Percentiles rank a stretch among this genome's conserved stretches.
These are phyloP conservation scores for Wickerhamomyces sp. DNA, from an alignment of 1,139 yeast species.

Conservation along the genomic window DNA sequence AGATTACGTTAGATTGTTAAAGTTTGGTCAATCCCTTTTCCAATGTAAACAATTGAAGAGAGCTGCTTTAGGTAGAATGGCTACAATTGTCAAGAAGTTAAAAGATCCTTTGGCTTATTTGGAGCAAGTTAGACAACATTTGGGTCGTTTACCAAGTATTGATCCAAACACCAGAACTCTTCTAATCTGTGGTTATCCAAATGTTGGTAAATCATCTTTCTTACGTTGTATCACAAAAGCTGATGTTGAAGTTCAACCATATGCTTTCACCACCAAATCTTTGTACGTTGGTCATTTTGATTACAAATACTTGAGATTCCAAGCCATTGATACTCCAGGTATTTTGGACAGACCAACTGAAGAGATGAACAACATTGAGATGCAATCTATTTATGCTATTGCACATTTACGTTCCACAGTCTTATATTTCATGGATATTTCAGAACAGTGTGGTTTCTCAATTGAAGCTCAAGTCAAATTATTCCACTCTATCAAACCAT, in stretches of 20 bases:
- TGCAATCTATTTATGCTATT: constrained; percentile 98
- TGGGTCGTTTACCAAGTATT: constrained; percentile 96
- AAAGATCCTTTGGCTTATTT: constrained; percentile 90
- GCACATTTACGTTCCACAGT: constrained; percentile 97
- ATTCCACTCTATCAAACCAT: constrained; percentile 93
- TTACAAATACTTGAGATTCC: constrained; percentile 94
- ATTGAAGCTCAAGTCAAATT: constrained; percentile 96
- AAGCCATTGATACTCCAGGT: constrained; percentile 99
- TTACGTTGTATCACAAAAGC: constrained; percentile 92
- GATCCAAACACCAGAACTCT: constrained; percentile 98
- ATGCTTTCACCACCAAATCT: constrained; percentile 96
- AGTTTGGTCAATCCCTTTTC: constrained; percentile 95
- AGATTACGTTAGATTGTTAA: constrained; percentile 88
- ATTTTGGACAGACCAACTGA: constrained; percentile 97
- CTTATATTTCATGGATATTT: constrained; percentile 93
- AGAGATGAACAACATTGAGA: constrained; percentile 98
- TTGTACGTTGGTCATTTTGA: constrained; percentile 96
- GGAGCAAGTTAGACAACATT: constrained; percentile 98
- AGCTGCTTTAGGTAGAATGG: constrained; percentile 99
- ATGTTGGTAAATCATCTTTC: constrained; percentile 97
- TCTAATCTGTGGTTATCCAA: constrained; percentile 97
- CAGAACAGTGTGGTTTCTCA: constrained; percentile 98
- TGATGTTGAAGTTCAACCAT: constrained; percentile 98
- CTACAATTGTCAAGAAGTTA: constrained; percentile 89
- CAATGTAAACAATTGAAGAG: constrained; percentile 98